Percentiles rank a stretch among this genome's conserved stretches.
Conservation (phyloP, 208 protist genomes). For the Acanthamoeba castellanii region DNA sequence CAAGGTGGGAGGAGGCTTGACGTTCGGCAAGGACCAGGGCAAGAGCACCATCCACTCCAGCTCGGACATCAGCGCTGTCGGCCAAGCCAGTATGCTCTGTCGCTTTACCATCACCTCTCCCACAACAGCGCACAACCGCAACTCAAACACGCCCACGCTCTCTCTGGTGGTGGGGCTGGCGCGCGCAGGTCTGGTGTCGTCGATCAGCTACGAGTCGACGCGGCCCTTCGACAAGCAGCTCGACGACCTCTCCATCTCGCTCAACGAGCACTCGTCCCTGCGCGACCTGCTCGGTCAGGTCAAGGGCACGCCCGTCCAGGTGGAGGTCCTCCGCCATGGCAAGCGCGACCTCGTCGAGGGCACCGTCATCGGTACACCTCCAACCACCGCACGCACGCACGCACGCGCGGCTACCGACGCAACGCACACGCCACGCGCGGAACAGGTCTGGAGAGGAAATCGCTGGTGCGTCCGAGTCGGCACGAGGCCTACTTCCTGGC, state of each 20-base stretch:
- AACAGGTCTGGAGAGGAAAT: not conserved
- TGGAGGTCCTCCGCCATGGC: not conserved
- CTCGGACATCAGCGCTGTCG: not conserved
- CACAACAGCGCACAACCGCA: too few species aligned
- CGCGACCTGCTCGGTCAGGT: conserved; percentile 19
- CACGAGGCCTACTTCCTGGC: conserved; percentile 9
- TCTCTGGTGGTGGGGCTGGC: not conserved
- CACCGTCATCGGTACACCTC: not conserved
- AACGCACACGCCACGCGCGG: not conserved
- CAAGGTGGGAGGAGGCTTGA: not conserved
- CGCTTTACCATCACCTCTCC: not conserved
- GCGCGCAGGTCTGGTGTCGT: conserved; percentile 9
- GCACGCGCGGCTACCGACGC: not conserved
- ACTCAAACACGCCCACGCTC: not conserved
- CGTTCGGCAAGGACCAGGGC: not conserved
- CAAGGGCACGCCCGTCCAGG: conserved; percentile 10
- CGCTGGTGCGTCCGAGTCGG: not conserved
- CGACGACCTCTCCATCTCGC: conserved; percentile 38
- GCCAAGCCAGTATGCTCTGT: not conserved
- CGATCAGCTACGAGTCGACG: conserved; percentile 51
- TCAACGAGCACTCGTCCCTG: conserved; percentile 36
- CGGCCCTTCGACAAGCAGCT: conserved; percentile 15
- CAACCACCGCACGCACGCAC: not conserved
- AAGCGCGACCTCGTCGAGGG: not conserved
- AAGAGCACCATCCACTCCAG: not conserved